These are phyloP conservation scores for Cerioporus squamosus DNA, from an alignment of 1,284 basidiomycete genomes.

Conservation along the genomic window DNA sequence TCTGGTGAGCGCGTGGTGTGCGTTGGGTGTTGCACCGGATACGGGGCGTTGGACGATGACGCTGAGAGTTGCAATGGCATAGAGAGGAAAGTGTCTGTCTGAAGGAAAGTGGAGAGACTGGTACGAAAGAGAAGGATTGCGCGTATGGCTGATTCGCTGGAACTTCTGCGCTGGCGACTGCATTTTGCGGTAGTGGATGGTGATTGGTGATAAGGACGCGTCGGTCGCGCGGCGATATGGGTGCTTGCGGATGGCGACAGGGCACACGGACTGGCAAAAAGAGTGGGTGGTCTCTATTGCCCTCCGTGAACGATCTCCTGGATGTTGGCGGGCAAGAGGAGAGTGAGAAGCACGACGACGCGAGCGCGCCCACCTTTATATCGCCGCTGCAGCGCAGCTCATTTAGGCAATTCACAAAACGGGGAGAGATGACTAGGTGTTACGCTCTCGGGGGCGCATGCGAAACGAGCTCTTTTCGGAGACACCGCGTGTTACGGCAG, in stretches of 20 bases:
- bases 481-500: too few species aligned
- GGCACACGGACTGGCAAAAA: conserved; percentile 13
- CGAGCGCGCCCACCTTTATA: conserved; percentile 19
- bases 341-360: conserved; percentile 11
- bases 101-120: conserved; percentile 11
- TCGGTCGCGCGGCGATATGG: not conserved
- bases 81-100: conserved; percentile 24
- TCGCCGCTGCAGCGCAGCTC: conserved; percentile 14
- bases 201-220: conserved; percentile 7
- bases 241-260: not conserved
- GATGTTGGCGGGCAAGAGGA: conserved; percentile 22
- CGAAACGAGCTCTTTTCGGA: conserved; percentile 10
- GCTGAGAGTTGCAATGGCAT: conserved; percentile 23
- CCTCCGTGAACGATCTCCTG: conserved; percentile 22
- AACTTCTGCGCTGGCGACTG: conserved; percentile 8
- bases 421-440: conserved; percentile 16
- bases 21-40: conserved; percentile 3
- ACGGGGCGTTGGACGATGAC: conserved; percentile 2
- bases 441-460: conserved; percentile 10
- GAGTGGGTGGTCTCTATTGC: conserved; percentile 17
- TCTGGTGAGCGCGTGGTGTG: not conserved
- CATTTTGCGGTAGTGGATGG: conserved; percentile 10
- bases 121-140: conserved; percentile 16
- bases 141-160: conserved; percentile 10
- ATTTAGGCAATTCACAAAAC: conserved; percentile 22